These are phyloP conservation scores for Candida vaughaniae DNA, from an alignment of 805 yeast genomes.

Conservation along the genomic window DNA sequence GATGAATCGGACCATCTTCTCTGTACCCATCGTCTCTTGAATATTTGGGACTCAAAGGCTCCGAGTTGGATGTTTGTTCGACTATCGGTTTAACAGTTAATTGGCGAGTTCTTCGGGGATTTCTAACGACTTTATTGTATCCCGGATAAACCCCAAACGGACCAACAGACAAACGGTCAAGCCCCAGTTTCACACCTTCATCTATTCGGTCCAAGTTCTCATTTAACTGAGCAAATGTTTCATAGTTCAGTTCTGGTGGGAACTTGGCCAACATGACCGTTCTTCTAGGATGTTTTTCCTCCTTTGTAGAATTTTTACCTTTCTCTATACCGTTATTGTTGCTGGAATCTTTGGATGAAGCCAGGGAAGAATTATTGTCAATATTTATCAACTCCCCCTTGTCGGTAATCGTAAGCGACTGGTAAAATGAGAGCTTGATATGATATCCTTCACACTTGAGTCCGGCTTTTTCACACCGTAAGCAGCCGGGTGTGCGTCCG, in stretches of 20 bases:
- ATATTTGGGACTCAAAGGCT: too few species aligned
- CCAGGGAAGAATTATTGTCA: too few species aligned
- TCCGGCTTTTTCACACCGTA: slow-evolving; percentile 46
- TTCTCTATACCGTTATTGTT: slow-evolving; percentile 1
- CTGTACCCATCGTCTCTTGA: neutral
- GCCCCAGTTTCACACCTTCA: slow-evolving; percentile 8
- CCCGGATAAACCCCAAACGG: slow-evolving; percentile 25
- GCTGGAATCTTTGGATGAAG: too few species aligned
- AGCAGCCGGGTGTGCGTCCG: slow-evolving; percentile 43
- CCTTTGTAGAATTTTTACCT: slow-evolving; percentile 6
- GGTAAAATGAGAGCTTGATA: slow-evolving; percentile 48
- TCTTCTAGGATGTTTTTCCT: slow-evolving; percentile 42
- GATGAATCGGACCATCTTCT: slow-evolving; percentile 29
- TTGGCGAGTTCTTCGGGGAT: neutral
- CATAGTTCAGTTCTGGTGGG: slow-evolving; percentile 32
- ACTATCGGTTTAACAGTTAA: neutral
- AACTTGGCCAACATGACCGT: slow-evolving; percentile 44
- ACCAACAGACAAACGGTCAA: slow-evolving; percentile 16
- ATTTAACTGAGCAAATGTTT: slow-evolving; percentile 40
- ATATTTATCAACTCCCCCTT: slow-evolving; percentile 17
- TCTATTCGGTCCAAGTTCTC: slow-evolving; percentile 34
- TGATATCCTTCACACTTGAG: slow-evolving; percentile 50
- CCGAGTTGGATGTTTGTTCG: neutral
- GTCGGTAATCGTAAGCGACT: slow-evolving; percentile 32
- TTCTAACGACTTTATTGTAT: neutral